Conservation (phyloP, 148 eudicot species). For the Rhododendron vialii region DNA sequence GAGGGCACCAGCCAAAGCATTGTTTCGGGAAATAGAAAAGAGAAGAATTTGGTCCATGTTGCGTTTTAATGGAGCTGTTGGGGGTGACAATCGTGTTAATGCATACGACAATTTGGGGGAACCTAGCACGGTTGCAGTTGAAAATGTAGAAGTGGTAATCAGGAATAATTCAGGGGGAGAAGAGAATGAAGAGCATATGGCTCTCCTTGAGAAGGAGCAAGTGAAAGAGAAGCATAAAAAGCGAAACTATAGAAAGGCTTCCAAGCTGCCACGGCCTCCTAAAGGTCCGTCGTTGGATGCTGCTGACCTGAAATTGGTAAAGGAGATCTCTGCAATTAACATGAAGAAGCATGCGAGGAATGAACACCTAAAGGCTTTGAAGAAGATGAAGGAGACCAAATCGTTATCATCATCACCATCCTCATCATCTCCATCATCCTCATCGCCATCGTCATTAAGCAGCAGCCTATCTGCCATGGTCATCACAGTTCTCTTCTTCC, state of each 20-base stretch:
- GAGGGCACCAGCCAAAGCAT: conserved; percentile 31
- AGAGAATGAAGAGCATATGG: conserved; percentile 27
- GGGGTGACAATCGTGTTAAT: conserved; percentile 22
- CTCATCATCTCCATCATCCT: conserved; percentile 1
- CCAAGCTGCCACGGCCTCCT: conserved; percentile 83
- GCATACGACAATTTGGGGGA: conserved; percentile 13
- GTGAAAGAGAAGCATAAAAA: conserved; percentile 40
- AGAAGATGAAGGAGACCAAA: conserved; percentile 53
- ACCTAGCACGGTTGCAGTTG: conserved; percentile 12
- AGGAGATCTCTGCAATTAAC: conserved; percentile 55
- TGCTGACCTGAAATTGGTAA: conserved; percentile 56
- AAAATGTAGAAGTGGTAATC: conserved; percentile 25
- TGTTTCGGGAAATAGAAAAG: conserved; percentile 8
- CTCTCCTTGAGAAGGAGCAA: conserved; percentile 29
- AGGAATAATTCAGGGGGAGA: conserved; percentile 29
- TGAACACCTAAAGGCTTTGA: conserved; percentile 51
- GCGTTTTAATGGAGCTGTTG: conserved; percentile 25
- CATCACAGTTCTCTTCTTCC: conserved; percentile 49
- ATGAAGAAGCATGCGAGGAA: conserved; percentile 62
- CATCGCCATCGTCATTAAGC: conserved; percentile 21
- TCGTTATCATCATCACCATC: not conserved
- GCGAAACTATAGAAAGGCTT: conserved; percentile 37
- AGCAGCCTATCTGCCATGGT: conserved; percentile 44
- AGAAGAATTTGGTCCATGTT: not conserved
- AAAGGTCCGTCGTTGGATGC: conserved; percentile 58